Conservation (phyloP, 2,329 filamentous ascomycete species). For the Colletotrichum magnum region DNA sequence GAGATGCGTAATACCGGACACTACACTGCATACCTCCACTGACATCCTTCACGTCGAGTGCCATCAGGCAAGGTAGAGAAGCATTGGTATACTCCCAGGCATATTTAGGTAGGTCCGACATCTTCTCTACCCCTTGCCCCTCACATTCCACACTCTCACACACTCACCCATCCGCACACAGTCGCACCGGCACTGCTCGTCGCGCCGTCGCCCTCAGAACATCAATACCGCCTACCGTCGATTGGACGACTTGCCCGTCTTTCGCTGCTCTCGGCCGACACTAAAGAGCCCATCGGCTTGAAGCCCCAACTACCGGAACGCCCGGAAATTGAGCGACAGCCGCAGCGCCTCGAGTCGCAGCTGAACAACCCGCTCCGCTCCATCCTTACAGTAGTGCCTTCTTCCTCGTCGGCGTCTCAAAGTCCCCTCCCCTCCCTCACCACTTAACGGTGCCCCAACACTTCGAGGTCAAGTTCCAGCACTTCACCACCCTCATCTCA, state of each 20-base stretch:
- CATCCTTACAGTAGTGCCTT: constrained; percentile 16
- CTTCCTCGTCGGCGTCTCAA: constrained; percentile 12
- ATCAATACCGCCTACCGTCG: not conserved
- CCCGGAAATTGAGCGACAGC: constrained; percentile 28
- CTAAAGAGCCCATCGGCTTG: not conserved
- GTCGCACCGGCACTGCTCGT: not conserved
- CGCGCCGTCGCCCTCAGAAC: not conserved
- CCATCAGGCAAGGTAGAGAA: too few species aligned
- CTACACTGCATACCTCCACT: too few species aligned
- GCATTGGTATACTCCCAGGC: too few species aligned
- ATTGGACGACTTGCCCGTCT: not conserved
- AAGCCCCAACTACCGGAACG: constrained; percentile 18
- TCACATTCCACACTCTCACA: constrained; percentile 7
- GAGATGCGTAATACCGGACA: too few species aligned
- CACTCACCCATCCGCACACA: not conserved
- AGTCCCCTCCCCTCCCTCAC: constrained; percentile 6
- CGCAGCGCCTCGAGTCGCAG: constrained; percentile 4
- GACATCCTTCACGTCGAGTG: too few species aligned
- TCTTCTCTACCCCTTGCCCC: not conserved
- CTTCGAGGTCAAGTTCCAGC: too few species aligned
- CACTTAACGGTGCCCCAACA: too few species aligned
- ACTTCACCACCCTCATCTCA: too few species aligned
- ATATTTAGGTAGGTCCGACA: too few species aligned
- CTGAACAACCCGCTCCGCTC: constrained; percentile 3
- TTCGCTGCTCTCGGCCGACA: constrained; percentile 3